A percentile compares a stretch with the other conserved stretches of the same genome.
These are phyloP conservation scores for Cyclocybe cylindracea DNA, from an alignment of 768 basidiomycete species.

Conservation along the genomic window DNA sequence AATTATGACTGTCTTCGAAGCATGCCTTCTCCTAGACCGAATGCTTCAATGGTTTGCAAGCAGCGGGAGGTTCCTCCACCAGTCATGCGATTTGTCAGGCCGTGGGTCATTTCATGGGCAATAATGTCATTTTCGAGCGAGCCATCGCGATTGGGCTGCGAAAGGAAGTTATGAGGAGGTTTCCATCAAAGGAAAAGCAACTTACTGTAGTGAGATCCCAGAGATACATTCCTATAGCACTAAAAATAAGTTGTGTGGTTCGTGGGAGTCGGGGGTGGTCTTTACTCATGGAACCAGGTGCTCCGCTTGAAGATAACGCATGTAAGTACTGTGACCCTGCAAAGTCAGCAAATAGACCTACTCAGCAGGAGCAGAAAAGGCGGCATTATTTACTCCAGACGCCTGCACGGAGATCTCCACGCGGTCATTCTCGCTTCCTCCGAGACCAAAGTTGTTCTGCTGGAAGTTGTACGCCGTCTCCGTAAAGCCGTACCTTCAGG, in stretches of 20 bases:
- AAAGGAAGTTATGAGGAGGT: conserved; percentile 13
- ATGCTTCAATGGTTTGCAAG: conserved; percentile 62
- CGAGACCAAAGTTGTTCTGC: conserved; percentile 56
- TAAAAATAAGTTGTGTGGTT: neutral
- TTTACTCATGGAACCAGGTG: conserved; percentile 38
- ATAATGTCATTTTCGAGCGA: conserved; percentile 64
- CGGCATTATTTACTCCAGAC: conserved; percentile 45
- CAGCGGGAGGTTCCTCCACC: conserved; percentile 61
- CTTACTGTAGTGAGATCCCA: conserved; percentile 33
- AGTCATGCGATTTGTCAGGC: conserved; percentile 53
- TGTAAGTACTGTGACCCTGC: neutral
- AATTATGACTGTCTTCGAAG: too few species aligned
- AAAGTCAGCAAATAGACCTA: neutral
- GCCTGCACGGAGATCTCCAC: conserved; percentile 58
- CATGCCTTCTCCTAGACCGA: conserved; percentile 62
- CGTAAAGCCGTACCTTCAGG: neutral
- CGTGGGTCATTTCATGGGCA: conserved; percentile 54
- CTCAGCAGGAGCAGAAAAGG: conserved; percentile 29
- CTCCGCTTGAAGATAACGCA: neutral
- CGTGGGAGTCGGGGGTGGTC: neutral
- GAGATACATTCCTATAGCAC: conserved; percentile 34
- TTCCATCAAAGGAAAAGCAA: conserved; percentile 7
- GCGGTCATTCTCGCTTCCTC: conserved; percentile 53
- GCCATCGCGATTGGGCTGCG: conserved; percentile 61
- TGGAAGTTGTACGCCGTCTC: conserved; percentile 50